Evolutionary conservation across 78 protist genomes (phyloP), one percentile per base, ranked within the genome.

Genomic region (Dictyostelium firmibasis): DNA sequence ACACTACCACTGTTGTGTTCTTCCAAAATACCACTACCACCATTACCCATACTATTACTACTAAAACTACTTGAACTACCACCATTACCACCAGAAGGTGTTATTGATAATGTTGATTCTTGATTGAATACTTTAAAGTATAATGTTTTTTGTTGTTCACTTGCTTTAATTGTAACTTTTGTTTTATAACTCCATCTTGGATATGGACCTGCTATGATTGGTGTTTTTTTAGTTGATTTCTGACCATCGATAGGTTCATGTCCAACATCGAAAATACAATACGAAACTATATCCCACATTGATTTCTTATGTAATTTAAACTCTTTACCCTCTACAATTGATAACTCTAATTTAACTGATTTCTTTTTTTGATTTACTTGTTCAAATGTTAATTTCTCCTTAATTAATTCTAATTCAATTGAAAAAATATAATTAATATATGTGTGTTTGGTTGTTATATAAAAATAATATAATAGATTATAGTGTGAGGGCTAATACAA

Each of bases 221-320:
- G 9, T 25, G 93, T 60, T 64, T 29, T 78, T 38, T 77, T 44
- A 14, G 53, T 13, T 3, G 41, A 29, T 16, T 47, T 64, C 8
- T 44, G n/a, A 41, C 27, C 69, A 11, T 31, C 38, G 23, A 33
- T 8, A 25, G 93, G 85, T 43, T 87, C 77, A 36, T 78, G 60
- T 53, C 83, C 93, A 38, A 57, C 11, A 6, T 77, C 93, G 7
- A 41, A 87, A 27, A 78, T 33, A 64, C 85, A 76, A 87, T 47
- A 78, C 6, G 93, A 64, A n/a, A 78, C 79, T 6, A 87, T 87
- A 60, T 78, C 93, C 93, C 93, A 87, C 84, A 78, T 87, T 38
- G 86, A 78, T 64, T 64, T 87, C 13, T 25, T 43, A 7, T 29
- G 60, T 36, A 64, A 6, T 35, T 64, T 76, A 10, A 87, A 38